phyloP scores from a whole-genome alignment of 257 asterid genomes.

The Solanum piurae region DNA sequence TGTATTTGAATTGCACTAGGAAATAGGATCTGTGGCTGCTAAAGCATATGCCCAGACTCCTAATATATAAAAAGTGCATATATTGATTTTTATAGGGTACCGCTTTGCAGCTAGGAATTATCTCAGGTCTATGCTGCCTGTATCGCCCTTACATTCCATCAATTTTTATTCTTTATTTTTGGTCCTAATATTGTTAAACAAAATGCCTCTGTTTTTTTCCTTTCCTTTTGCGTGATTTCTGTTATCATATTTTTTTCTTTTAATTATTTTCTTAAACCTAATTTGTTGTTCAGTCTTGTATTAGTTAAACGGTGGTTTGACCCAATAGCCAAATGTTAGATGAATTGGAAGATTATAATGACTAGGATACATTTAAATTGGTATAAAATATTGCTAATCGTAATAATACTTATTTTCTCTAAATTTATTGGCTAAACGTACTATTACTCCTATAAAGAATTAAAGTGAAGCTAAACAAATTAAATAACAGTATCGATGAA shows the following conservation, averaged over 20 bases:
- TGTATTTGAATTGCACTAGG: background rate
- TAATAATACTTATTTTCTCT: too few species aligned
- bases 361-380: background rate
- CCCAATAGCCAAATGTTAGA: background rate
- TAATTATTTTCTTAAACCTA: background rate
- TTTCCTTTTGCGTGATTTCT: too few species aligned
- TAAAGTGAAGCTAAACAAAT: background rate
- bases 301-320: background rate
- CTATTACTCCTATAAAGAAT: background rate
- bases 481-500: background rate
- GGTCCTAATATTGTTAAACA: background rate
- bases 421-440: too few species aligned
- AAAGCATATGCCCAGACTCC: conserved; percentile 1
- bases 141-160: background rate
- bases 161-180: background rate
- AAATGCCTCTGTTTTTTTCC: too few species aligned
- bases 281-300: too few species aligned
- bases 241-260: too few species aligned
- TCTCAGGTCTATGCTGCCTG: conserved; percentile 11
- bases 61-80: conserved; percentile 2
- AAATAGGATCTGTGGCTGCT: background rate
- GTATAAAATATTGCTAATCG: too few species aligned
- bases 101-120: conserved; percentile 18
- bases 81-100: background rate
- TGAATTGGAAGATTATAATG: background rate